Conservation (phyloP, 169 alveolate genomes). For the Sarcocystis neurona region DNA sequence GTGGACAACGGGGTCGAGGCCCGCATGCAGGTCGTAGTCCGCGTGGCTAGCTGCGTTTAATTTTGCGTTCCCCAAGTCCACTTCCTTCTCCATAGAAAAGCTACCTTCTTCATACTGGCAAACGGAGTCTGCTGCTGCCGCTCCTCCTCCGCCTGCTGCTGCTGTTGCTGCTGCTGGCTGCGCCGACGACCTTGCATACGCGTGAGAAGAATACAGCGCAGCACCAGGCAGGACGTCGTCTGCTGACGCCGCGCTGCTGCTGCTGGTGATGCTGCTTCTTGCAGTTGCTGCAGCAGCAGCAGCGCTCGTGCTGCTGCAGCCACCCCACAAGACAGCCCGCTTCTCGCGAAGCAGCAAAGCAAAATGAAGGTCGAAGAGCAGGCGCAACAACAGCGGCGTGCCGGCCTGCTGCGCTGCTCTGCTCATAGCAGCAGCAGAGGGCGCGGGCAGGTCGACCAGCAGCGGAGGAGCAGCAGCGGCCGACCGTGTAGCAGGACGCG, state of each 20-base stretch:
- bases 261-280: too few relatives aligned
- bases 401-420: too few relatives aligned
- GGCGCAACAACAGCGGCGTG: neutral
- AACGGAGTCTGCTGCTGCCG: neutral
- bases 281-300: too few relatives aligned
- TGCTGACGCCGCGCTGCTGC: too few relatives aligned
- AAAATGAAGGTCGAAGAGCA: neutral
- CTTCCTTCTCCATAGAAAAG: neutral
- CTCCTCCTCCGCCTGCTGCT: neutral
- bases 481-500: too few relatives aligned
- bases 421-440: too few relatives aligned
- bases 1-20: neutral
- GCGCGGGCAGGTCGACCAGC: too few relatives aligned
- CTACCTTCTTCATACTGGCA: neutral
- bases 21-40: neutral
- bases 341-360: conserved; percentile 9
- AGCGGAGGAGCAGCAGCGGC: too few relatives aligned
- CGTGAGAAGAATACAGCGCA: neutral
- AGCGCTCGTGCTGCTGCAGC: neutral
- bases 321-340: conserved; percentile 11
- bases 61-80: neutral
- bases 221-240: too few relatives aligned
- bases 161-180: neutral
- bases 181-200: neutral
- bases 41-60: neutral